A percentile compares a stretch with the other conserved stretches of the same genome.
phyloP scores from a whole-genome alignment of 345 rosid species.

The Citrus unshiu region DNA sequence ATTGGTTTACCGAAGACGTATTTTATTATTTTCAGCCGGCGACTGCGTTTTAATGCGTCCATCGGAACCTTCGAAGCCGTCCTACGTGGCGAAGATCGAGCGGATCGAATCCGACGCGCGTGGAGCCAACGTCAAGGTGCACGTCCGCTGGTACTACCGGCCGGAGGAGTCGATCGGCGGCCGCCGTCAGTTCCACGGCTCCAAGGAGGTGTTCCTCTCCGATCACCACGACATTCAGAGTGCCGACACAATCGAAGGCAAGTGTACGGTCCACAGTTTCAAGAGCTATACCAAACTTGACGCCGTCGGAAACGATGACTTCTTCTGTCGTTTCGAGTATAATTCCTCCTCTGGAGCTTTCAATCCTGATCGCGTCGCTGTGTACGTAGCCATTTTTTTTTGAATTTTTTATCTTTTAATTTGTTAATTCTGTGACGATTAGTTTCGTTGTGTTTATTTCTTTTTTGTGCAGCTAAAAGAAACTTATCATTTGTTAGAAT shows the following conservation, averaged over 20 bases:
- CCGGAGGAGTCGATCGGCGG: constrained; percentile 99
- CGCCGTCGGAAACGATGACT: constrained; percentile 91
- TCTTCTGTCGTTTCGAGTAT: constrained; percentile 97
- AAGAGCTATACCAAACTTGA: constrained; percentile 84
- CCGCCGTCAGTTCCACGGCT: constrained; percentile 90
- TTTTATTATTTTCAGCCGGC: constrained; percentile 42
- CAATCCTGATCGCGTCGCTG: constrained; percentile 90
- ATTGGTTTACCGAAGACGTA: no score
- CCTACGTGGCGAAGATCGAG: constrained; percentile 90
- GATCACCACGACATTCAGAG: constrained; percentile 87
- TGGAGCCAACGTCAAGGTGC: constrained; percentile 68
- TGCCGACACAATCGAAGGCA: constrained; percentile 87
- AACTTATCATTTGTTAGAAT: background rate
- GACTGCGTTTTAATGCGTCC: constrained; percentile 97
- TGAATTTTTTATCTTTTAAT: background rate
- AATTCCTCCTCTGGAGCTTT: constrained; percentile 85
- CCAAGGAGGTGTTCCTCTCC: constrained; percentile 90
- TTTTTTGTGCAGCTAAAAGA: background rate
- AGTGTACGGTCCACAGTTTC: constrained; percentile 89
- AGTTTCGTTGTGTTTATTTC: background rate
- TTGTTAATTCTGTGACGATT: background rate
- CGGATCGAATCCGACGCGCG: constrained; percentile 83
- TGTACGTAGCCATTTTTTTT: constrained; percentile 41
- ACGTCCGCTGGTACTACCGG: constrained; percentile 92
- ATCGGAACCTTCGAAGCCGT: constrained; percentile 69